Evolutionary conservation across 371 early-diverging fungal species (phyloP).

Genomic region (Blastocladiella emersonii): DNA sequence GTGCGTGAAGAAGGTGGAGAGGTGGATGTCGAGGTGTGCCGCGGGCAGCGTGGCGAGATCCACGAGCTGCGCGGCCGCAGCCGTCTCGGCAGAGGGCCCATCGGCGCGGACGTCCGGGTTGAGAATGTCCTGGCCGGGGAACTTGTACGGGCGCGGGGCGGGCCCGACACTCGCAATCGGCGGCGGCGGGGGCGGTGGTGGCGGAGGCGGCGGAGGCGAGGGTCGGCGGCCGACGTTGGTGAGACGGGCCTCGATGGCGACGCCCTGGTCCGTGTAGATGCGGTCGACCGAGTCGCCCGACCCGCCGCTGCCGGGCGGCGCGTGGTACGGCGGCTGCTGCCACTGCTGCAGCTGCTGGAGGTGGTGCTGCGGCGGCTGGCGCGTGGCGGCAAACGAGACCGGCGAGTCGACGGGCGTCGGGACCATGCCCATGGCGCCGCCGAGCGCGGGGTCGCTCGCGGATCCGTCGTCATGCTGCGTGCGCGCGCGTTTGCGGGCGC

Average conservation of each 20-base stretch:
- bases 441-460: no score
- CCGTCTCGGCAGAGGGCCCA: not conserved
- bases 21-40: not conserved
- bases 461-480: no score
- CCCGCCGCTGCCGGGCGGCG: not conserved
- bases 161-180: not conserved
- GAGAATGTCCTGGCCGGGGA: not conserved
- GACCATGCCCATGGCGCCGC: no score
- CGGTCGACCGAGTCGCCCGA: no score
- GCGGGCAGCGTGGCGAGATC: not conserved
- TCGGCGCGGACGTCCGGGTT: not conserved
- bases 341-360: no score
- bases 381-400: no score
- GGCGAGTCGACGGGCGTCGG: no score
- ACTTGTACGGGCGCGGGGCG: not conserved
- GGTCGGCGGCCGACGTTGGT: no score
- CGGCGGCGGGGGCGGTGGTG: not conserved
- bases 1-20: not conserved
- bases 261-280: not conserved
- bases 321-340: not conserved
- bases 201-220: no score
- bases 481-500: no score
- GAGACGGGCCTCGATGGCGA: not conserved
- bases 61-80: not conserved
- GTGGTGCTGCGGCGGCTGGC: no score